Evolutionary conservation across 495 filamentous ascomycete species (phyloP), one percentile per base, ranked within the genome.

Genomic region (Penicillium canariense): DNA sequence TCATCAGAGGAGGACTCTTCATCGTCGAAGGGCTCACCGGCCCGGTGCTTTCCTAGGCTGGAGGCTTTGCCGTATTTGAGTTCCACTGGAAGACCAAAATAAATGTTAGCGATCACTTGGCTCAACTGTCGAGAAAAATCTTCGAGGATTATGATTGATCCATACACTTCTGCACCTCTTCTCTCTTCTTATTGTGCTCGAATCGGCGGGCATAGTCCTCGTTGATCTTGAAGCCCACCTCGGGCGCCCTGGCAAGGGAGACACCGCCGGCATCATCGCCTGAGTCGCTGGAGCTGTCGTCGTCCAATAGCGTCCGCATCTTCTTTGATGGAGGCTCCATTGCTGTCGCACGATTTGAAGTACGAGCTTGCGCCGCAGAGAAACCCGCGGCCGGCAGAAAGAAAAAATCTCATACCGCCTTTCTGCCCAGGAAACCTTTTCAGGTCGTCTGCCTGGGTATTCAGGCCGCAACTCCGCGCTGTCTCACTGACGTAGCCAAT

Each of bases 171-270:
- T 88, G 83, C 49, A 87, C 76, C 66, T 98, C 94, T 71, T 94
- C 91, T 25, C 94, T 83, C 74, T 93, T 94, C 77, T 97, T 96
- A 74, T 98, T 98, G 67, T 96, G 79, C 68, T 97, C 92, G 62
- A 97, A 97, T 32, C 90, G 78, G 59, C 83, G 82, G 50, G 94
- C 94, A 68, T 87, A 98, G 48, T 93, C 89, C 63, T 88, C 78
- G 69, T 98, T 98, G 74, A 98, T 84, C 63, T 87, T 91, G 70
- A 96, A 82, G 25, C 65, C 72, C 31, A 65, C 53, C 3, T 70
- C 75, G 22, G 56, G 30, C 12, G 59, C 59, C 55, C 63, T 69
- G 53, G 54, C 67, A 36, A 78, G 58, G 25, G 70, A 61, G 35
- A 76, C 74, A 47, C 77, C 73, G 35, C 77, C 78, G 23, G 70